A percentile compares a stretch with the other conserved stretches of the same genome.
Conservation (phyloP, 176 grass and related monocot genomes). For the Thinopyrum elongatum region DNA sequence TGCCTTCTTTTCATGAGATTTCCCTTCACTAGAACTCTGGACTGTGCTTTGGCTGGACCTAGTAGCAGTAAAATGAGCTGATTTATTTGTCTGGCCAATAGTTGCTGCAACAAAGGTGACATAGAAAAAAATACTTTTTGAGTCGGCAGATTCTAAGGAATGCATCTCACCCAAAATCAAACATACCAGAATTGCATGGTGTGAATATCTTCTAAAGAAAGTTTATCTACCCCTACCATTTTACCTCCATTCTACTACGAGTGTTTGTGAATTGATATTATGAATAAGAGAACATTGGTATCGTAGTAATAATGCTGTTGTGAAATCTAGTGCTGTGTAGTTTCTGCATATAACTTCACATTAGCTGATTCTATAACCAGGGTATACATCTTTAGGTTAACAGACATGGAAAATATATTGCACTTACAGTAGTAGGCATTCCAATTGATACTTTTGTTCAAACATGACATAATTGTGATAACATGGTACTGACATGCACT, state of each 20-base stretch:
- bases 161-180: neutral
- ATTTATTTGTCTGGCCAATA: constrained; percentile 40
- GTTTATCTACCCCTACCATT: neutral
- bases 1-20: constrained; percentile 34
- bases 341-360: neutral
- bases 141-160: constrained; percentile 22
- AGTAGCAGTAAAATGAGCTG: constrained; percentile 26
- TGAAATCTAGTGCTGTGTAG: neutral
- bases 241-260: too few species aligned
- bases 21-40: constrained; percentile 24
- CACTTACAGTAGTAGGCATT: too few species aligned
- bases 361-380: neutral
- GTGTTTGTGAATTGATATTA: neutral
- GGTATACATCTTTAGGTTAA: neutral
- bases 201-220: neutral
- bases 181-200: neutral
- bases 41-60: constrained; percentile 21
- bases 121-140: constrained; percentile 11
- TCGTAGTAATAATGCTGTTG: neutral
- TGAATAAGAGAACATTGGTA: neutral
- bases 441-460: too few species aligned
- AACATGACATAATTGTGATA: neutral
- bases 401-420: too few species aligned
- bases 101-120: constrained; percentile 26
- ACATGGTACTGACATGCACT: neutral